Evolutionary conservation across 2,329 filamentous ascomycete species (phyloP).

Genomic region (Fusarium tuaranense): DNA sequence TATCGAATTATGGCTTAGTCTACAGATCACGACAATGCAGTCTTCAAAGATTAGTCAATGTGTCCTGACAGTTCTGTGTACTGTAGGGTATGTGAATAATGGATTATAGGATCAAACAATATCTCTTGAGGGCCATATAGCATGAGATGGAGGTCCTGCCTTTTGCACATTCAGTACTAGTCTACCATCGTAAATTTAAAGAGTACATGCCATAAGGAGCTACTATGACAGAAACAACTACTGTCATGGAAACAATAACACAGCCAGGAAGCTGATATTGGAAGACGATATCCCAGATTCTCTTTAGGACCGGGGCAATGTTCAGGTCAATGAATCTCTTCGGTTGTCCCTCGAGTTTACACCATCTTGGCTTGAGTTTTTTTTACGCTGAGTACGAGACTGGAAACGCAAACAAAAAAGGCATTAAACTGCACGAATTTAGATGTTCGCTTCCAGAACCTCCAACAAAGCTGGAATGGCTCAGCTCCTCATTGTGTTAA

Average conservation of each 20-base stretch:
- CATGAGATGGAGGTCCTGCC: fast-evolving
- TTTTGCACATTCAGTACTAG: background rate
- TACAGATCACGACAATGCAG: background rate
- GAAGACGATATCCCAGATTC: background rate
- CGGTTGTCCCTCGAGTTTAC: background rate
- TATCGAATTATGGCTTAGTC: background rate
- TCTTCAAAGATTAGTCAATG: background rate
- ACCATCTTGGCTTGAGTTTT: background rate
- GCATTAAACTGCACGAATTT: too few relatives aligned
- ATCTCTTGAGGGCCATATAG: background rate
- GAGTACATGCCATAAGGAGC: too few relatives aligned
- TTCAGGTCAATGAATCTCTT: background rate
- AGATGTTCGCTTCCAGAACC: too few relatives aligned
- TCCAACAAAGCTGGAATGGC: too few relatives aligned
- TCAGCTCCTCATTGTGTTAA: too few relatives aligned
- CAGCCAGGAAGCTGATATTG: background rate
- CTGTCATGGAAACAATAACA: background rate
- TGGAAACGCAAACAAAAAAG: too few relatives aligned
- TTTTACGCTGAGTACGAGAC: too few relatives aligned
- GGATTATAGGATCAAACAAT: background rate
- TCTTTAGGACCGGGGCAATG: background rate
- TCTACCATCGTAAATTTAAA: background rate
- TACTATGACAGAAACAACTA: too few relatives aligned
- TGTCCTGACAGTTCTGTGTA: background rate
- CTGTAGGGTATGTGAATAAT: background rate